Evolutionary conservation across 148 eudicot species (phyloP).

Genomic region (Fagopyrum homotropicum): DNA sequence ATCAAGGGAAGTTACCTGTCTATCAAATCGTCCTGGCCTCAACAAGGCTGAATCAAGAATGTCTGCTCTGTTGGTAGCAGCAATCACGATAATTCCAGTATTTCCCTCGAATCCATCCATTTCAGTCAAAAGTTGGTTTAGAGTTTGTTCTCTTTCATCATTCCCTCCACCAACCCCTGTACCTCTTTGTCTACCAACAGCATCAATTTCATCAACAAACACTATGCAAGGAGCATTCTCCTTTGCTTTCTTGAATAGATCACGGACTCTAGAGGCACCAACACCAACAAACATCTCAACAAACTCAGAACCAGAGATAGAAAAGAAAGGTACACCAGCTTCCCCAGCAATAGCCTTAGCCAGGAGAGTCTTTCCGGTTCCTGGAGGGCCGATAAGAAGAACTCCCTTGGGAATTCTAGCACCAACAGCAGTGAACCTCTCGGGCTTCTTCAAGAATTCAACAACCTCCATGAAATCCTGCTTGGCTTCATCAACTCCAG

Average conservation of each 20-base stretch:
- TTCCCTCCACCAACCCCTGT: slow-evolving; percentile 98
- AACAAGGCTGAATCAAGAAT: slow-evolving; percentile 94
- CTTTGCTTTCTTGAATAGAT: slow-evolving; percentile 96
- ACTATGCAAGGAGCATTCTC: slow-evolving; percentile 99
- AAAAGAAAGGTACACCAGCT: slow-evolving; percentile 99
- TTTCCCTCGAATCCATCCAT: slow-evolving; percentile 99
- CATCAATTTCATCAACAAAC: slow-evolving; percentile 99
- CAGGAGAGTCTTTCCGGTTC: slow-evolving; percentile 92
- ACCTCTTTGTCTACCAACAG: slow-evolving; percentile 97
- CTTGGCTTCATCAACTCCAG: slow-evolving; percentile 99
- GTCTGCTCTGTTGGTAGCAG: slow-evolving; percentile 96
- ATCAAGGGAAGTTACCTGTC: slow-evolving; percentile 55
- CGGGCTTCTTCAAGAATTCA: slow-evolving; percentile 95
- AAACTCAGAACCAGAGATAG: slow-evolving; percentile 96
- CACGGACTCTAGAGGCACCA: slow-evolving; percentile 97
- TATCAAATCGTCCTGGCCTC: slow-evolving; percentile 95
- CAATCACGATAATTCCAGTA: slow-evolving; percentile 91
- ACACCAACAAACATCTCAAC: slow-evolving; percentile 99
- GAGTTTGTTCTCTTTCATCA: slow-evolving; percentile 96
- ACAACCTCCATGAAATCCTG: slow-evolving; percentile 99
- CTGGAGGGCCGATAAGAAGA: slow-evolving; percentile 98
- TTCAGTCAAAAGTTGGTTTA: slow-evolving; percentile 95
- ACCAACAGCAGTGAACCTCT: slow-evolving; percentile 95
- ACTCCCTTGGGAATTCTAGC: slow-evolving; percentile 98
- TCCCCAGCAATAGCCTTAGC: slow-evolving; percentile 99